These are phyloP conservation scores for Teunomyces funiuensis DNA, from an alignment of 805 yeast species.

Conservation along the genomic window DNA sequence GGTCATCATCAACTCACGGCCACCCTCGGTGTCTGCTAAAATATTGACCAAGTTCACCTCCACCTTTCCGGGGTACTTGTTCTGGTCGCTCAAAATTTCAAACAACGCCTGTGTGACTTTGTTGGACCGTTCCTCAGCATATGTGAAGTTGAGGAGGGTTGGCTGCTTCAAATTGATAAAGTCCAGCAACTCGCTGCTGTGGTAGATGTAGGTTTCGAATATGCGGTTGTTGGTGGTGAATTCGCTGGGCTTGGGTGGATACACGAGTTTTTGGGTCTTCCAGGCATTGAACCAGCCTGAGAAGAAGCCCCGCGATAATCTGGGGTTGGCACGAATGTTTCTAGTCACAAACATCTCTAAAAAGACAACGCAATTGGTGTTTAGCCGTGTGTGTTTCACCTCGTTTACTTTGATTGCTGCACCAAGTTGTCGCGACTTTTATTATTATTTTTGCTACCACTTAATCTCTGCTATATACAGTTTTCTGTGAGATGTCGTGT, in stretches of 20 bases:
- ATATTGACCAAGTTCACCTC: slow-evolving; percentile 67
- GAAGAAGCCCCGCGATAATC: slow-evolving; percentile 7
- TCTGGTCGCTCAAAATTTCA: slow-evolving; percentile 26
- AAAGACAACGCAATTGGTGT: neutral
- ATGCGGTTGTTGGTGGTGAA: slow-evolving; percentile 41
- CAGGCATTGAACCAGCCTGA: slow-evolving; percentile 12
- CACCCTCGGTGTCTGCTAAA: slow-evolving; percentile 66
- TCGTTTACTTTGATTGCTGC: neutral
- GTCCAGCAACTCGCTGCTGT: slow-evolving; percentile 59
- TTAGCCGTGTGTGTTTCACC: neutral
- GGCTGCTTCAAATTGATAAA: slow-evolving; percentile 56
- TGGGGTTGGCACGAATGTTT: neutral
- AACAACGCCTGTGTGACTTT: slow-evolving; percentile 62
- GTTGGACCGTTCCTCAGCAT: slow-evolving; percentile 63
- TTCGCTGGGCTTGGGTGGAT: slow-evolving; percentile 39
- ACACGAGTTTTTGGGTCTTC: slow-evolving; percentile 27
- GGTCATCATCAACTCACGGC: slow-evolving; percentile 54
- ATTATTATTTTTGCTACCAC: neutral
- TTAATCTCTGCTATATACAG: slow-evolving; percentile 1
- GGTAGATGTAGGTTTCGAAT: slow-evolving; percentile 46
- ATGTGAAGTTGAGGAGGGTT: slow-evolving; percentile 68
- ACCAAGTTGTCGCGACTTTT: slow-evolving; percentile 1
- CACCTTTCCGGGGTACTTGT: slow-evolving; percentile 27
- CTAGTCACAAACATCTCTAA: neutral
- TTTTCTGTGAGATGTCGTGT: neutral